phyloP scores from a whole-genome alignment of 2,329 filamentous ascomycete species.

The Phaeosphaeriaceae sp. region DNA sequence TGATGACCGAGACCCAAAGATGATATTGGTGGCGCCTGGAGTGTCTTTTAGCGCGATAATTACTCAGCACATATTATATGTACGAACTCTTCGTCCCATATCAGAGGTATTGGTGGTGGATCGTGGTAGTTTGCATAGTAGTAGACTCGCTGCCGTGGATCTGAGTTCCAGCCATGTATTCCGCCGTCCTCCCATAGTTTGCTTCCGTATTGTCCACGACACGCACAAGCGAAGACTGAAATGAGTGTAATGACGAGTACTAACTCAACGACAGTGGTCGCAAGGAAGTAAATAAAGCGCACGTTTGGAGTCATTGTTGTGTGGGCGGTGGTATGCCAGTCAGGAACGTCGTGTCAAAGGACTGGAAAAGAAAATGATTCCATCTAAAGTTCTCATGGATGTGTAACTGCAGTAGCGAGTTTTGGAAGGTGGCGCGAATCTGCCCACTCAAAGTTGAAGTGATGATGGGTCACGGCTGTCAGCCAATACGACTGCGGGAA shows the following conservation, averaged over 20 bases:
- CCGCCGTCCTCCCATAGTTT: constrained; percentile 19
- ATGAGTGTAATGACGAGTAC: not conserved
- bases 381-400: not conserved
- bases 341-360: not conserved
- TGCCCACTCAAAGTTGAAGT: not conserved
- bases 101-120: constrained; percentile 16
- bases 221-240: not conserved
- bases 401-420: not conserved
- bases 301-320: not conserved
- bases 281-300: not conserved
- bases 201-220: not conserved
- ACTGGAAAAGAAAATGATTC: not conserved
- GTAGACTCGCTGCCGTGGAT: constrained; percentile 23
- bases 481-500: not conserved
- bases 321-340: not conserved
- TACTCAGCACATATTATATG: not conserved
- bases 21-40: not conserved
- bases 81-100: constrained; percentile 26
- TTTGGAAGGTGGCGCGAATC: not conserved
- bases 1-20: constrained; percentile 16
- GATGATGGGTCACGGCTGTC: not conserved
- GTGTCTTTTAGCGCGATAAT: not conserved
- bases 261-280: not conserved
- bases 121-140: constrained; percentile 25
- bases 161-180: constrained; percentile 24